These are phyloP conservation scores for Candida nemodendra DNA, from an alignment of 805 yeast genomes.

Conservation along the genomic window DNA sequence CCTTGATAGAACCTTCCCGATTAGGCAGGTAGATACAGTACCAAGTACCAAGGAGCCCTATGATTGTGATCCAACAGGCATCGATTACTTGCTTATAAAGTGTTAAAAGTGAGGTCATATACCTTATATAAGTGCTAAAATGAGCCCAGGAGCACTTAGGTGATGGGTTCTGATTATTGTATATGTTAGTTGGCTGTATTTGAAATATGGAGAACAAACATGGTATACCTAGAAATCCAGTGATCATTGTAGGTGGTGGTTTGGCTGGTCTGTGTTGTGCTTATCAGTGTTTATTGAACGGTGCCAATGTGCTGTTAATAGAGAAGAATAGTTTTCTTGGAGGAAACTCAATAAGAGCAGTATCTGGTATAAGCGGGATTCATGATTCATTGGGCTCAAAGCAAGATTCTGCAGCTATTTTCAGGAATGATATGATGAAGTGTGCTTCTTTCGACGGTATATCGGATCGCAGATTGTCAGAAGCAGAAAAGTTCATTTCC, in stretches of 20 bases:
- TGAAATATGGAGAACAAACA: neutral
- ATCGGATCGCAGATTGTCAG: conserved; percentile 53
- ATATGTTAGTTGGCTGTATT: too few species aligned
- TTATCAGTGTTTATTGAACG: conserved; percentile 42
- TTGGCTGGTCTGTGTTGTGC: conserved; percentile 64
- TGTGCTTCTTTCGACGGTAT: conserved; percentile 40
- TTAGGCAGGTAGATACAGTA: too few species aligned
- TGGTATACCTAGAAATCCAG: conserved; percentile 34
- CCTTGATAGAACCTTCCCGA: too few species aligned
- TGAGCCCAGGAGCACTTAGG: too few species aligned
- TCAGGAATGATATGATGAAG: conserved; percentile 59
- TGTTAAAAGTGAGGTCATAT: too few species aligned
- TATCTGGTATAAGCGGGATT: conserved; percentile 69
- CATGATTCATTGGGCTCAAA: conserved; percentile 42
- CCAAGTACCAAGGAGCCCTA: too few species aligned
- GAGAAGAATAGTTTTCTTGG: conserved; percentile 59
- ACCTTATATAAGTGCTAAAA: too few species aligned
- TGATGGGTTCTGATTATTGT: too few species aligned
- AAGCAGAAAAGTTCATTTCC: conserved; percentile 35
- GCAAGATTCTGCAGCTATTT: conserved; percentile 62
- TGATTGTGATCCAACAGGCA: too few species aligned
- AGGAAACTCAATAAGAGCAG: conserved; percentile 62
- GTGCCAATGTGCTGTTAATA: conserved; percentile 52
- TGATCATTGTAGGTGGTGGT: conserved; percentile 64
- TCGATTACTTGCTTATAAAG: too few species aligned